A percentile compares a stretch with the other conserved stretches of the same genome.
Conservation (phyloP, 2,329 filamentous ascomycete genomes). For the Dendryphion nanum region DNA sequence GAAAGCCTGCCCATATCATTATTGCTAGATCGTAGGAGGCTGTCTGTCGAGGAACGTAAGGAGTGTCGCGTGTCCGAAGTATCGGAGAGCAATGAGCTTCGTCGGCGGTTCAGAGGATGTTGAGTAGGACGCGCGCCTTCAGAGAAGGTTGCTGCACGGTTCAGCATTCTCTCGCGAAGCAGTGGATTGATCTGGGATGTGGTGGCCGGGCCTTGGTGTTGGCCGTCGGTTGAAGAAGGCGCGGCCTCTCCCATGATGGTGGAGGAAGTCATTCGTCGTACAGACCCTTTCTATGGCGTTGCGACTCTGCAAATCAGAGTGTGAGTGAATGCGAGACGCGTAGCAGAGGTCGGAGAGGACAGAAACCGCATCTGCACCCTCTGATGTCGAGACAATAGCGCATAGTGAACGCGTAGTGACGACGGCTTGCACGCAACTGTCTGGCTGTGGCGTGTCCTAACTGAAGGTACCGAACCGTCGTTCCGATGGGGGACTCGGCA, state of each 20-base stretch:
- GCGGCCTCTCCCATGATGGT: conserved; percentile 26
- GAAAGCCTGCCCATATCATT: conserved; percentile 28
- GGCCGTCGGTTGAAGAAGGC: conserved; percentile 17
- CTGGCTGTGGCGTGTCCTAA: not conserved
- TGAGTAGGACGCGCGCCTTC: conserved; percentile 25
- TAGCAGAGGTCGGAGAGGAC: no score
- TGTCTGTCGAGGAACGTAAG: conserved; percentile 66
- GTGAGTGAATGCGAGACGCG: no score
- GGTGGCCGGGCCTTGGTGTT: no score
- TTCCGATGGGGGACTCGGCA: no score
- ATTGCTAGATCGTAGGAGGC: conserved; percentile 58
- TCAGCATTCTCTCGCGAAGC: conserved; percentile 36
- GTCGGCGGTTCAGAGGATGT: conserved; percentile 48
- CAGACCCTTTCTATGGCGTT: no score
- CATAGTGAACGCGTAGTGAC: conserved; percentile 2
- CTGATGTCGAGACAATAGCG: not conserved
- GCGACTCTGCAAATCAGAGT: no score
- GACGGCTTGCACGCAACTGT: not conserved
- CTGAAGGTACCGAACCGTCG: no score
- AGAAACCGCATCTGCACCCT: no score
- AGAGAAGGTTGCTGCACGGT: conserved; percentile 33
- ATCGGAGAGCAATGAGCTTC: conserved; percentile 78
- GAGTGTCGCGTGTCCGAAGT: conserved; percentile 67
- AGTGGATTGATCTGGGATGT: conserved; percentile 26
- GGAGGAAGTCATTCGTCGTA: no score